These are phyloP conservation scores for Aspergillus homomorphus DNA, from an alignment of 495 filamentous ascomycete species.

Conservation along the genomic window DNA sequence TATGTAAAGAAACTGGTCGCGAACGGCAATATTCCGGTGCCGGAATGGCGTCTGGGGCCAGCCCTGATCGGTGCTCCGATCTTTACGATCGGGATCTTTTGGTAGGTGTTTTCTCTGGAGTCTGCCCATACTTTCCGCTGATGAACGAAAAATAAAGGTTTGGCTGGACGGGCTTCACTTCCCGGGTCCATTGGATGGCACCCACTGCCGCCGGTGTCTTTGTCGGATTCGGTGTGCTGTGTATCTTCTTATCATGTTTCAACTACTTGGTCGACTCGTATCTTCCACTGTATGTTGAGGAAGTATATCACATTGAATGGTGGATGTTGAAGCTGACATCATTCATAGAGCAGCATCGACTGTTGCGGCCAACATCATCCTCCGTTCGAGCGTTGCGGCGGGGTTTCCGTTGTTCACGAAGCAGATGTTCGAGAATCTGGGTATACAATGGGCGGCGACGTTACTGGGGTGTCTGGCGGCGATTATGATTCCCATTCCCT, in stretches of 20 bases:
- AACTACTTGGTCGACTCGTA: constrained; percentile 29
- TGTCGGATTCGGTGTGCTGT: constrained; percentile 21
- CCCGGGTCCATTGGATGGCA: constrained; percentile 24
- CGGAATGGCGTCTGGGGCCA: constrained; percentile 32
- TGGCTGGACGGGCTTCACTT: constrained; percentile 23
- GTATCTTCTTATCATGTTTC: constrained; percentile 25
- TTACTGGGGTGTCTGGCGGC: constrained; percentile 68
- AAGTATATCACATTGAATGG: not conserved
- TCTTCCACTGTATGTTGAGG: constrained; percentile 57
- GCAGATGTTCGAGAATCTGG: constrained; percentile 71
- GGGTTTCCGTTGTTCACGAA: constrained; percentile 73
- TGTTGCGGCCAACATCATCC: constrained; percentile 78
- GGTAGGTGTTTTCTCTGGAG: constrained; percentile 62
- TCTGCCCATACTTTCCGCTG: constrained; percentile 70
- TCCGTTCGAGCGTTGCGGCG: constrained; percentile 66
- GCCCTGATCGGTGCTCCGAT: constrained; percentile 49
- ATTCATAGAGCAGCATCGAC: constrained; percentile 62
- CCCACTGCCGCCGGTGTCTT: constrained; percentile 19
- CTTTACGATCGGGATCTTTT: constrained; percentile 55
- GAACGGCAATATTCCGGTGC: constrained; percentile 63
- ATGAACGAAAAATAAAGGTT: constrained; percentile 58
- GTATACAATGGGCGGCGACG: constrained; percentile 70
- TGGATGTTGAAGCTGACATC: not conserved
- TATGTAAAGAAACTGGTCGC: constrained; percentile 58
- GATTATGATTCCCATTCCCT: constrained; percentile 66